Evolutionary conservation across 768 basidiomycete genomes (phyloP), one percentile per base, ranked within the genome.

Genomic region (Mycena filopes): DNA sequence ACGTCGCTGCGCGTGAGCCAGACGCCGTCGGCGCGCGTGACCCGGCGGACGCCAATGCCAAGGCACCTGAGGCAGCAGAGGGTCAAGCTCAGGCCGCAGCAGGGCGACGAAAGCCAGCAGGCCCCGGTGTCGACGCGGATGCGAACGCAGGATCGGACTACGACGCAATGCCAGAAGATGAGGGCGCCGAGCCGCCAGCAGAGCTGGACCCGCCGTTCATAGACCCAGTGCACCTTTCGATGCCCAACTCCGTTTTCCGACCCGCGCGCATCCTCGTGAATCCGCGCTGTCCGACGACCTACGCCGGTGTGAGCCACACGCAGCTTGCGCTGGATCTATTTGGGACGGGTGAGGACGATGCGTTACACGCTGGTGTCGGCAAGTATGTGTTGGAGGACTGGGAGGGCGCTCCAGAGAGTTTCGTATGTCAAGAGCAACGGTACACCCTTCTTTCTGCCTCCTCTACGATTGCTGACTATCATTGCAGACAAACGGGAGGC

Each of bases 381-480:
- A 95, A 92, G 76, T 97, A 98, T 77, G 85, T 93, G 0, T 77
- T 99, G 55, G 94, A 96, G 48, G 95, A 98, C 74, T 99, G 96
- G 96, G 92, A 95, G 58, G 93, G 94, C 28, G 95, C 98, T 7
- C 98, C 98, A 0, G 96, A 98, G 75, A 95, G 92, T 68, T 99
- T 98, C 78, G 96, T 98, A 8, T 99, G 98, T 73, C 98, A 99
- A 79, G 98, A 99, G 77, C 94, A 95, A 76, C 86, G 85, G 92
- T 92, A 58, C 50, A 87, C 74, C 25, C 66, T 21, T 42, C 21
- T 29, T 63, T 58, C 46, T 61, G 25, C 25, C 49, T 63, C 13
- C 47, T 38, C 53, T 8, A 26, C 70, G 28, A 68, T 48, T 47
- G 48, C 43, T 48, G 41, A 2, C 61, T 20, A 29, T 29, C 41